Conservation (phyloP, 2,329 filamentous ascomycete genomes). For the Aspergillus sp. region DNA sequence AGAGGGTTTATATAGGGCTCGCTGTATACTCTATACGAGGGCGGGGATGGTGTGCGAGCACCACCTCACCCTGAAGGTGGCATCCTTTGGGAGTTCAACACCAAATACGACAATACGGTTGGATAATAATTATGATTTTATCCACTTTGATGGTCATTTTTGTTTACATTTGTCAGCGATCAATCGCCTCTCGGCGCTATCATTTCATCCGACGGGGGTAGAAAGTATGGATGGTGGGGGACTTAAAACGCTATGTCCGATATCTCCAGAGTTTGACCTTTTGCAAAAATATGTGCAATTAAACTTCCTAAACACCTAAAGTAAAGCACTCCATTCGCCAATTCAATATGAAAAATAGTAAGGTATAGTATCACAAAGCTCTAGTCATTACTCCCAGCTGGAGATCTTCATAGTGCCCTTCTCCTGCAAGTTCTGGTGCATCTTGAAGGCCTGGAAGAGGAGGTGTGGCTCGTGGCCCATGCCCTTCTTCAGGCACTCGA, state of each 20-base stretch:
- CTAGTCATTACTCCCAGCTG: slow-evolving; percentile 53
- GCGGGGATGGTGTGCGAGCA: too few species aligned
- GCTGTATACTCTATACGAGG: too few species aligned
- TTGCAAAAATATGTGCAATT: not conserved
- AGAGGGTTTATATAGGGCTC: not conserved
- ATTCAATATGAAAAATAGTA: not conserved
- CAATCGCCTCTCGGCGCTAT: not conserved
- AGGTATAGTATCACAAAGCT: not conserved
- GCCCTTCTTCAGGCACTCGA: slow-evolving; percentile 79
- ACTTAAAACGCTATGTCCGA: not conserved
- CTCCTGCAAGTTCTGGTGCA: slow-evolving; percentile 80
- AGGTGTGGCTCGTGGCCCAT: slow-evolving; percentile 90
- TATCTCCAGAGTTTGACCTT: not conserved
- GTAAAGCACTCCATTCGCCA: slow-evolving; percentile 1
- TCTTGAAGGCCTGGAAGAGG: slow-evolving; percentile 82
- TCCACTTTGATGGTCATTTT: too few species aligned
- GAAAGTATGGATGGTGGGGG: not conserved
- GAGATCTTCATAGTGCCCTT: slow-evolving; percentile 87
- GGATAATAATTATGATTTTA: too few species aligned
- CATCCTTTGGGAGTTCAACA: too few species aligned
- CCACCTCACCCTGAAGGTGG: too few species aligned
- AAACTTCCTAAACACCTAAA: not conserved
- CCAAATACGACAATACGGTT: too few species aligned
- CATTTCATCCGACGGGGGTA: not conserved
- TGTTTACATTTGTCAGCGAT: too few species aligned